Evolutionary conservation across 441 rosid species (phyloP).

Genomic region (Geranium incanum): DNA sequence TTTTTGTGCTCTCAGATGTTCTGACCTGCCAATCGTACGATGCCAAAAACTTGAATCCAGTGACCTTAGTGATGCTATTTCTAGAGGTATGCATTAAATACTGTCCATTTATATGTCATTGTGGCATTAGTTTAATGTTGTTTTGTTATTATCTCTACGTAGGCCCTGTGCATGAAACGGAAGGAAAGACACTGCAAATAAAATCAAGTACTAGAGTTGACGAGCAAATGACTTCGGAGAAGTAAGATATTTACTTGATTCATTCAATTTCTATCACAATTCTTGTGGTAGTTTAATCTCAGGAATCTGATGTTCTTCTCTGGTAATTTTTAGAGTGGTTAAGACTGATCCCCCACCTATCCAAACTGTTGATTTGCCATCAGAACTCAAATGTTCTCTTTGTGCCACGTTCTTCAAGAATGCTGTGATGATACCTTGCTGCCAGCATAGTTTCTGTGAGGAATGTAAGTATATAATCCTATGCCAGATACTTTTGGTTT

Average conservation of each 20-base stretch:
- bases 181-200: conserved; percentile 16
- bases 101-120: conserved; percentile 2
- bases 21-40: conserved; percentile 23
- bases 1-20: conserved; percentile 24
- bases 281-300: conserved; percentile 10
- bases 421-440: conserved; percentile 58
- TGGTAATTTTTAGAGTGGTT: conserved; percentile 21
- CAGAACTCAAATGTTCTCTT: conserved; percentile 41
- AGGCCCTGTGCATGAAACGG: conserved; percentile 21
- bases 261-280: not conserved
- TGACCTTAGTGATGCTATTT: conserved; percentile 28
- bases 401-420: conserved; percentile 37
- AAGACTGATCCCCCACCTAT: conserved; percentile 19
- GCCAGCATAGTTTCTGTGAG: conserved; percentile 51
- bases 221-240: conserved; percentile 21
- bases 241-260: conserved; percentile 21
- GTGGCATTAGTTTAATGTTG: conserved; percentile 8
- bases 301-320: conserved; percentile 17
- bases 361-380: conserved; percentile 31
- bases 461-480: conserved; percentile 33
- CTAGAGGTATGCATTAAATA: conserved; percentile 24
- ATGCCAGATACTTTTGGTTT: conserved; percentile 2
- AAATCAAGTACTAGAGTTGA: conserved; percentile 22
- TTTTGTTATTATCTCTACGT: conserved; percentile 7
- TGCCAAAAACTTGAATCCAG: conserved; percentile 29